Conservation (phyloP, 1,284 basidiomycete genomes). For the Spongiforma sp. region DNA sequence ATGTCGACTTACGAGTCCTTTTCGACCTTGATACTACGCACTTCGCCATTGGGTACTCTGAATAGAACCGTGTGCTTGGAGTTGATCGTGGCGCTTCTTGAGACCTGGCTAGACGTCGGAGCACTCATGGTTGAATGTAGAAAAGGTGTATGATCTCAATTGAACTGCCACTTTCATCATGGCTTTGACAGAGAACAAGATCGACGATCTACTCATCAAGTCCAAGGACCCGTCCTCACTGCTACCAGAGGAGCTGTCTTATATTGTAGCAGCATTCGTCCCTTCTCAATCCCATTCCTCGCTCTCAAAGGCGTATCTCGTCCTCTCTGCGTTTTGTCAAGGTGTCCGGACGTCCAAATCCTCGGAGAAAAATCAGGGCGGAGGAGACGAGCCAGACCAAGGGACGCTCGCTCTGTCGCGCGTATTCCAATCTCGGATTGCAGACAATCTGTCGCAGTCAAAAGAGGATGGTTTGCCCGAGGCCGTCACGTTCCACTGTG, state of each 20-base stretch:
- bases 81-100: slow-evolving; percentile 49
- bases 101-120: slow-evolving; percentile 8
- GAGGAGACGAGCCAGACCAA: slow-evolving; percentile 40
- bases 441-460: slow-evolving; percentile 56
- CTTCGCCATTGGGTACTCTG: slow-evolving; percentile 70
- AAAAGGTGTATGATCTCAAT: no score
- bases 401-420: slow-evolving; percentile 53
- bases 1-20: slow-evolving; percentile 59
- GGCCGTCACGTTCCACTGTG: slow-evolving; percentile 67
- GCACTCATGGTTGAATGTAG: not conserved
- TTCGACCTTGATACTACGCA: slow-evolving; percentile 69
- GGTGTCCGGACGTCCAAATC: slow-evolving; percentile 48
- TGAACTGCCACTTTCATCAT: slow-evolving; percentile 3
- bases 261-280: slow-evolving; percentile 60
- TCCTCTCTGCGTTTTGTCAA: slow-evolving; percentile 69
- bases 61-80: slow-evolving; percentile 70
- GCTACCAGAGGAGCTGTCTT: slow-evolving; percentile 59
- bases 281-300: slow-evolving; percentile 48
- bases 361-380: slow-evolving; percentile 28
- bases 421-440: slow-evolving; percentile 53
- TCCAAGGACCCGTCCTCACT: slow-evolving; percentile 41
- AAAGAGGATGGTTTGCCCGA: slow-evolving; percentile 54
- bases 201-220: slow-evolving; percentile 44
- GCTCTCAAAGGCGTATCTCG: slow-evolving; percentile 70
- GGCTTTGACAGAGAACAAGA: slow-evolving; percentile 12